Evolutionary conservation across 495 filamentous ascomycete genomes (phyloP).

Genomic region (Neurospora tetraspora): DNA sequence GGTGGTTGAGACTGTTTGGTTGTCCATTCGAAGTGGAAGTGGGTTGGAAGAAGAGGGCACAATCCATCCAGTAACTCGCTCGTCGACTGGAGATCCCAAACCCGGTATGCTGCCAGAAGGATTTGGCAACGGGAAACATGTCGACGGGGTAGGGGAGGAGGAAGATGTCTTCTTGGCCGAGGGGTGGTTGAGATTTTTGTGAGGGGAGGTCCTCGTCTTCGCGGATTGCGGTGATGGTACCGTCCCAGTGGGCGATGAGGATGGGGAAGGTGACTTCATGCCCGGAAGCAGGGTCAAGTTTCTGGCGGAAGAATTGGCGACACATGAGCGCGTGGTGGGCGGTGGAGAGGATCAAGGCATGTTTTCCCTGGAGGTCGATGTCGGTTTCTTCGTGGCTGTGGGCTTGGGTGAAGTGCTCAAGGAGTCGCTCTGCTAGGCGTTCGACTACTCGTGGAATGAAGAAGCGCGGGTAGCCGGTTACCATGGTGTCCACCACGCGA

Average conservation of each 20-base stretch:
- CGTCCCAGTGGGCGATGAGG: slow-evolving; percentile 4
- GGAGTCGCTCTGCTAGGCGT: background rate
- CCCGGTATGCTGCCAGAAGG: slow-evolving; percentile 22
- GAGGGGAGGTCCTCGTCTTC: background rate
- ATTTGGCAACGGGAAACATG: slow-evolving; percentile 2
- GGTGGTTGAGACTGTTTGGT: background rate
- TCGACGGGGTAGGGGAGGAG: slow-evolving; percentile 8
- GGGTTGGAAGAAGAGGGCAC: background rate
- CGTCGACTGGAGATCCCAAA: slow-evolving; percentile 21
- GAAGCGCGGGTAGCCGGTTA: slow-evolving; percentile 22
- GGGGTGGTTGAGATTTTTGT: background rate
- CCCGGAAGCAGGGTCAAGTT: background rate
- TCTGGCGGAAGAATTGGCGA: background rate
- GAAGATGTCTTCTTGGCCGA: slow-evolving; percentile 9
- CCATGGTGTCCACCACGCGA: slow-evolving; percentile 14
- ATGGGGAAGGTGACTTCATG: background rate
- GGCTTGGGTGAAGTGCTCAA: background rate
- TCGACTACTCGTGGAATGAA: slow-evolving; percentile 10
- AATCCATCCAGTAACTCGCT: slow-evolving; percentile 12
- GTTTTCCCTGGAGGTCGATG: background rate
- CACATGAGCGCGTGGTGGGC: background rate
- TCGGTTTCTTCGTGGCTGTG: background rate
- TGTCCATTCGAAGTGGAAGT: background rate
- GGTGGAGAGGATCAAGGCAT: background rate
- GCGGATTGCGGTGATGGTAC: background rate